Percentiles rank a stretch among this genome's conserved stretches.
phyloP scores from a whole-genome alignment of 768 basidiomycete genomes.

The Lentinula raphanica region DNA sequence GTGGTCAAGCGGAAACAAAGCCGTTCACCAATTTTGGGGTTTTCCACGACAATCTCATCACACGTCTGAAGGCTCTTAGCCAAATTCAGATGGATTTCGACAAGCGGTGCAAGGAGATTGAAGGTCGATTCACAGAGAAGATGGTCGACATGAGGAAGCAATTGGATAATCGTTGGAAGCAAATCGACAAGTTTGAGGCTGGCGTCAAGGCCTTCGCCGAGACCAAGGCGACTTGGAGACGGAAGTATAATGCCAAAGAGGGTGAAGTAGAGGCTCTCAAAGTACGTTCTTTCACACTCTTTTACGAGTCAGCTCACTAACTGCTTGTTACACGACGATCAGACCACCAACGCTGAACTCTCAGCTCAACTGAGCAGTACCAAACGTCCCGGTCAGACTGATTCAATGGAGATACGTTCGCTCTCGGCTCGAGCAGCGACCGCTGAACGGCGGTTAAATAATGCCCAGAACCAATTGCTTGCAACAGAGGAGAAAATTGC shows the following conservation, averaged over 20 bases:
- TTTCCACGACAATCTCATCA: slow-evolving; percentile 92
- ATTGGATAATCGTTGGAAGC: slow-evolving; percentile 82
- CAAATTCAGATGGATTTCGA: slow-evolving; percentile 87
- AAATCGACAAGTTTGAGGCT: slow-evolving; percentile 88
- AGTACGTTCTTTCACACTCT: slow-evolving; percentile 38
- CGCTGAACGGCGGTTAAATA: slow-evolving; percentile 83
- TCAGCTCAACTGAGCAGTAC: slow-evolving; percentile 59
- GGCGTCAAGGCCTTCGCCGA: slow-evolving; percentile 80
- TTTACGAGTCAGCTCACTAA: neutral
- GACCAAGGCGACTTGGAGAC: slow-evolving; percentile 77
- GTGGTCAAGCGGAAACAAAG: slow-evolving; percentile 75
- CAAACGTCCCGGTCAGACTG: slow-evolving; percentile 53
- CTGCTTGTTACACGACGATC: neutral
- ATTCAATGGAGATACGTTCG: slow-evolving; percentile 66
- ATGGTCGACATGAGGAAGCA: slow-evolving; percentile 78
- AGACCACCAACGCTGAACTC: slow-evolving; percentile 75
- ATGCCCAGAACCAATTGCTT: slow-evolving; percentile 78
- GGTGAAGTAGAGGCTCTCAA: slow-evolving; percentile 87
- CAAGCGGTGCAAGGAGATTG: slow-evolving; percentile 74
- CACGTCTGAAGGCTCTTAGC: slow-evolving; percentile 76
- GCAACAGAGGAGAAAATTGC: slow-evolving; percentile 83
- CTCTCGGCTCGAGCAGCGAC: slow-evolving; percentile 71
- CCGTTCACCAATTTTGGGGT: slow-evolving; percentile 91
- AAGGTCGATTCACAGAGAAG: slow-evolving; percentile 66
- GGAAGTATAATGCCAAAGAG: slow-evolving; percentile 75